These are phyloP conservation scores for Solanum etuberosum DNA, from an alignment of 257 asterid genomes.

Conservation along the genomic window DNA sequence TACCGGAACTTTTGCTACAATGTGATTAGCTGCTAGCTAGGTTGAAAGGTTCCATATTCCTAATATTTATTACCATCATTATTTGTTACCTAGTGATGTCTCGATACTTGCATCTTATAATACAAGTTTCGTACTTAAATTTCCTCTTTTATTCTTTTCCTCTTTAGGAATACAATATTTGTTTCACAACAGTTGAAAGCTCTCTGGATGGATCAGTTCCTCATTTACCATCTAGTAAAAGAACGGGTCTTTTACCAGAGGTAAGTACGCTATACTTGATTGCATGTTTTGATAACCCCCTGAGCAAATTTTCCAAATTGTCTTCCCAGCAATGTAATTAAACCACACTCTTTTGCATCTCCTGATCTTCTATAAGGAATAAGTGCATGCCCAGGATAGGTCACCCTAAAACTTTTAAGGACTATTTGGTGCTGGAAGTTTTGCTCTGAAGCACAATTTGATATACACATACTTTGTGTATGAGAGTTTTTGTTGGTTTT, in stretches of 20 bases:
- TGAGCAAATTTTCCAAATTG: neutral
- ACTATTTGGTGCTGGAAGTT: neutral
- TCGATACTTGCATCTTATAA: neutral
- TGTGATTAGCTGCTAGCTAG: neutral
- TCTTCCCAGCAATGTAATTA: neutral
- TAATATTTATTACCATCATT: neutral
- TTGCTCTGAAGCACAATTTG: neutral
- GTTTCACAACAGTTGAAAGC: slow-evolving; percentile 92
- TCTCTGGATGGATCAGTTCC: slow-evolving; percentile 55
- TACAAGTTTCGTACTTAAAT: neutral
- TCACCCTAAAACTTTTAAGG: neutral
- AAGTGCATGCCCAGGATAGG: neutral
- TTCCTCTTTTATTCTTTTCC: slow-evolving; percentile 1
- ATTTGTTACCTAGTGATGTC: neutral
- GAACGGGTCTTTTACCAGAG: slow-evolving; percentile 83
- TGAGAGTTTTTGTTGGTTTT: neutral
- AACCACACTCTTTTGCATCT: neutral
- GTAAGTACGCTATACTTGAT: slow-evolving; percentile 24
- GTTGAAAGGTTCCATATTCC: neutral
- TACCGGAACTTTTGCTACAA: neutral
- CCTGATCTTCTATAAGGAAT: neutral
- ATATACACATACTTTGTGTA: neutral
- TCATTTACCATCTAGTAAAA: slow-evolving; percentile 60
- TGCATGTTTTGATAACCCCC: neutral
- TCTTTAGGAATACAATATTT: slow-evolving; percentile 87